Evolutionary conservation across 805 yeast species (phyloP).

Genomic region (Yarrowia sp.): DNA sequence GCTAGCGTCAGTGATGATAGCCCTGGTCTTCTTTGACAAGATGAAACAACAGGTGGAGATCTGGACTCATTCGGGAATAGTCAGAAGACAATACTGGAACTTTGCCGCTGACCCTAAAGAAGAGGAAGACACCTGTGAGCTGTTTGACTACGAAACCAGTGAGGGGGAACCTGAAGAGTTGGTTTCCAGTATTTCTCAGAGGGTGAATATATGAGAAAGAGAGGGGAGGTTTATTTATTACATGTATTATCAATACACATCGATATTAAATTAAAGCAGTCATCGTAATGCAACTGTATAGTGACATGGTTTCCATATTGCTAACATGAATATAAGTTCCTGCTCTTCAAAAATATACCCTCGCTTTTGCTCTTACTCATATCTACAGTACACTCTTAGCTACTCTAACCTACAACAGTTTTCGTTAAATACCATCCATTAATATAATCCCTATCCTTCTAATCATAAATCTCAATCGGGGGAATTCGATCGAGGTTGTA

Average conservation of each 20-base stretch:
- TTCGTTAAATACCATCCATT: not conserved
- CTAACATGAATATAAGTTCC: too few species aligned
- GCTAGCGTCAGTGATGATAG: constrained; percentile 4
- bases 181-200: not conserved
- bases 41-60: constrained; percentile 27
- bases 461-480: constrained; percentile 92
- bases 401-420: too few species aligned
- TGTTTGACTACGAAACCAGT: constrained; percentile 14
- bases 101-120: constrained; percentile 1
- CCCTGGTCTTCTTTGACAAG: constrained; percentile 14
- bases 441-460: not conserved
- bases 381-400: too few species aligned
- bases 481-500: constrained; percentile 92
- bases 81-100: not conserved
- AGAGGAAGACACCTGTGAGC: constrained; percentile 17
- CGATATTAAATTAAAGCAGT: too few species aligned
- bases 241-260: not conserved
- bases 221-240: too few species aligned
- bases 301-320: too few species aligned
- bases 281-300: too few species aligned
- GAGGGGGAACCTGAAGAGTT: constrained; percentile 3
- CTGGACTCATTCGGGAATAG: constrained; percentile 7
- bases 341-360: too few species aligned
- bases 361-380: too few species aligned
- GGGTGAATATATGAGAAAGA: too few species aligned